Evolutionary conservation across 768 basidiomycete species (phyloP).

Genomic region (Suillus spraguei): DNA sequence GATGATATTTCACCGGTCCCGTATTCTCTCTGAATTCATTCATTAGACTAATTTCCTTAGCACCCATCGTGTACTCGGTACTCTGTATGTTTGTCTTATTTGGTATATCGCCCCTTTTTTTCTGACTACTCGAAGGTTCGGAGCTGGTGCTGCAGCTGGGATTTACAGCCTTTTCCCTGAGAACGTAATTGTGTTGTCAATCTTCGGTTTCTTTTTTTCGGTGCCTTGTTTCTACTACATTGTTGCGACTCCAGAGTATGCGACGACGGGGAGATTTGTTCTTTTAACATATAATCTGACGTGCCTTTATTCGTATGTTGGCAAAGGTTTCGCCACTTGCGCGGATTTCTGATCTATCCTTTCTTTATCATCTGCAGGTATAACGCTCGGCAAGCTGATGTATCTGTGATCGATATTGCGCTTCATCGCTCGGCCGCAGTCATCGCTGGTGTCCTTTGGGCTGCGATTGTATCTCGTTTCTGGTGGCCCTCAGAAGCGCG

Average conservation of each 20-base stretch:
- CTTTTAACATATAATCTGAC: slow-evolving; percentile 90
- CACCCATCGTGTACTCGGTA: slow-evolving; percentile 83
- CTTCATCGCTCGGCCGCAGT: slow-evolving; percentile 80
- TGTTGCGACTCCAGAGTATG: slow-evolving; percentile 74
- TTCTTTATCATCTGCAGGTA: slow-evolving; percentile 50
- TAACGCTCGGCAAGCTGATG: slow-evolving; percentile 68
- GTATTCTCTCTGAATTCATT: slow-evolving; percentile 15
- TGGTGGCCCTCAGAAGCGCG: slow-evolving; percentile 98
- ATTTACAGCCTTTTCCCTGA: slow-evolving; percentile 79
- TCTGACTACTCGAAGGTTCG: slow-evolving; percentile 51
- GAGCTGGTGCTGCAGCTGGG: slow-evolving; percentile 73
- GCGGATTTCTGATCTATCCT: background rate
- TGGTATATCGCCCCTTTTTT: background rate
- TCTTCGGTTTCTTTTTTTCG: slow-evolving; percentile 88
- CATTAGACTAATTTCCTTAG: slow-evolving; percentile 83
- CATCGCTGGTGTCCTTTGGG: slow-evolving; percentile 86
- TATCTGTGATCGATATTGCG: slow-evolving; percentile 71
- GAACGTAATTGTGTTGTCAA: slow-evolving; percentile 69
- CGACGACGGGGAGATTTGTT: slow-evolving; percentile 77
- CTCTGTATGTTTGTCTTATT: slow-evolving; percentile 57
- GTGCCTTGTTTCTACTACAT: slow-evolving; percentile 94
- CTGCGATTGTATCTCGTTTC: slow-evolving; percentile 80
- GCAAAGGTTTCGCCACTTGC: background rate
- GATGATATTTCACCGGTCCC: slow-evolving; percentile 19
- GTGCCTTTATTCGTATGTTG: slow-evolving; percentile 62